Conservation (phyloP, 2,329 filamentous ascomycete species). For the Aspergillus sp. region DNA sequence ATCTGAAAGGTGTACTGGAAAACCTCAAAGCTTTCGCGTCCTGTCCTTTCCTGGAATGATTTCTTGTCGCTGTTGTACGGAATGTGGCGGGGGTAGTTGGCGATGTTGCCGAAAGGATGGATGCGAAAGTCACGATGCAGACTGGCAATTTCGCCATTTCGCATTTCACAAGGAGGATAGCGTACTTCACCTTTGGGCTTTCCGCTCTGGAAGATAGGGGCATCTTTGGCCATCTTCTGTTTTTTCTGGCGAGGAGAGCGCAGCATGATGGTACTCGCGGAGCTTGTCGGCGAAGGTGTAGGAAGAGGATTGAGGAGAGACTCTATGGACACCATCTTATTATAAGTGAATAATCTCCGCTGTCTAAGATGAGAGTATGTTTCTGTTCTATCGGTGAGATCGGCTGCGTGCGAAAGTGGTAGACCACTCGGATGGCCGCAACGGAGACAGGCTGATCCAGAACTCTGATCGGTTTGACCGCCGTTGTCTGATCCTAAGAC, state of each 20-base stretch:
- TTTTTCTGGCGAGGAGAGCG: slow-evolving; percentile 30
- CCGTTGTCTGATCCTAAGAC: slow-evolving; percentile 13
- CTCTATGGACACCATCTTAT: slow-evolving; percentile 62
- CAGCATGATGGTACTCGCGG: slow-evolving; percentile 40
- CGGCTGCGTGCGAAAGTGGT: not conserved
- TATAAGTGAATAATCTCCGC: not conserved
- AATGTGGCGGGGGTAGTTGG: slow-evolving; percentile 69
- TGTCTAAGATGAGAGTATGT: not conserved
- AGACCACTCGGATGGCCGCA: slow-evolving; percentile 3
- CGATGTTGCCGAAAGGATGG: slow-evolving; percentile 62
- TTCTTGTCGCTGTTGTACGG: slow-evolving; percentile 96
- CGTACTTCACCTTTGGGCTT: slow-evolving; percentile 66
- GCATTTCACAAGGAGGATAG: slow-evolving; percentile 70
- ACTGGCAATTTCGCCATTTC: slow-evolving; percentile 57
- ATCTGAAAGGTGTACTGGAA: slow-evolving; percentile 74
- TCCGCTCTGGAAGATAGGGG: slow-evolving; percentile 61
- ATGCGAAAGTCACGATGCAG: slow-evolving; percentile 66
- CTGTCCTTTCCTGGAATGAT: slow-evolving; percentile 80
- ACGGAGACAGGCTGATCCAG: slow-evolving; percentile 11
- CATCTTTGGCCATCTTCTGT: slow-evolving; percentile 66
- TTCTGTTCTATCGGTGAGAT: slow-evolving; percentile 3
- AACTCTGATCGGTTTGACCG: slow-evolving; percentile 14
- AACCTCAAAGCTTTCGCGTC: slow-evolving; percentile 77
- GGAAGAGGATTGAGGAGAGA: slow-evolving; percentile 64
- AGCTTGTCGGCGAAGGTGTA: slow-evolving; percentile 43